phyloP scores from a whole-genome alignment of 768 basidiomycete species.

The Amanita pallidorosea region DNA sequence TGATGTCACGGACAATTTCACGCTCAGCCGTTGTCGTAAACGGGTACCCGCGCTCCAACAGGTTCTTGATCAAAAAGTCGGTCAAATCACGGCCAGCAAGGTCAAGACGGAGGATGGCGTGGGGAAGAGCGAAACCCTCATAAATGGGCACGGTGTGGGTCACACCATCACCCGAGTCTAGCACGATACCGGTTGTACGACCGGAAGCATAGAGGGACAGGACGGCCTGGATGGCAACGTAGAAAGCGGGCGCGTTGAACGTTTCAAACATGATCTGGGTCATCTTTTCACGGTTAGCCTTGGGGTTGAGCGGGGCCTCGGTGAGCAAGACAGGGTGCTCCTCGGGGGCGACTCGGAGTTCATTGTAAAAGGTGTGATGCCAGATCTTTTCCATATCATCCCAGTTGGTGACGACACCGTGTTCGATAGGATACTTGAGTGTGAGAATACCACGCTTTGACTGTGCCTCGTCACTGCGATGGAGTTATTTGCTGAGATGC shows the following conservation, averaged over 20 bases:
- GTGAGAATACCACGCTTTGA: constrained; percentile 93
- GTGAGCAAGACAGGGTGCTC: constrained; percentile 89
- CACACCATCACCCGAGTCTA: constrained; percentile 96
- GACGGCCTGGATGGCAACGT: constrained; percentile 87
- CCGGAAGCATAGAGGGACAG: constrained; percentile 89
- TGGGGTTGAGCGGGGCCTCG: constrained; percentile 88
- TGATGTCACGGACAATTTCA: constrained; percentile 95
- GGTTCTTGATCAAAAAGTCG: constrained; percentile 69
- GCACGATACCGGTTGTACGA: constrained; percentile 77
- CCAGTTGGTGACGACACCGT: constrained; percentile 97
- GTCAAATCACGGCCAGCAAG: constrained; percentile 91
- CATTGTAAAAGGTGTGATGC: constrained; percentile 97
- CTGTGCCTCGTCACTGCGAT: constrained; percentile 74
- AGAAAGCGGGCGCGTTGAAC: constrained; percentile 88
- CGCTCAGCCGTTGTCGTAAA: constrained; percentile 92
- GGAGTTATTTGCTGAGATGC: constrained; percentile 4
- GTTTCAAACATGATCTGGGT: constrained; percentile 97
- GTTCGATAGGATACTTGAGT: constrained; percentile 89
- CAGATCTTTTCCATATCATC: constrained; percentile 99
- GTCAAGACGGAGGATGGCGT: constrained; percentile 89
- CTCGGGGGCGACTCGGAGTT: constrained; percentile 86
- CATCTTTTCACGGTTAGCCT: constrained; percentile 90
- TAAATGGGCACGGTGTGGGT: constrained; percentile 96
- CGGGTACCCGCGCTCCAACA: constrained; percentile 86
- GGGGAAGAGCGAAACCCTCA: constrained; percentile 87